phyloP scores from a whole-genome alignment of 192 early-diverging fungal genomes.

The Cetraspora pellucida region DNA sequence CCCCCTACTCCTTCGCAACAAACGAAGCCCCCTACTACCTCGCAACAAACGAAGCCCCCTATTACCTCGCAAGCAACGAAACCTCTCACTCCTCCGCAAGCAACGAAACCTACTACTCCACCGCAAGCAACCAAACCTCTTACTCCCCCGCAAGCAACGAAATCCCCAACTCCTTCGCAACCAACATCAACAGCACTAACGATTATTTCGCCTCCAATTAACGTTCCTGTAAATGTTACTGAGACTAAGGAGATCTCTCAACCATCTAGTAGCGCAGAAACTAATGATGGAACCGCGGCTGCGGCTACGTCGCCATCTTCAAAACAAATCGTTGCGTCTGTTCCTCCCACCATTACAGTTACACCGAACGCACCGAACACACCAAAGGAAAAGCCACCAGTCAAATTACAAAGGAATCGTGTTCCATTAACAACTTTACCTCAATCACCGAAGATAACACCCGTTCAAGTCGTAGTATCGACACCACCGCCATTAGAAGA shows the following conservation, averaged over 20 bases:
- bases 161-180: neutral
- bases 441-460: neutral
- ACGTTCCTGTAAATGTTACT: neutral
- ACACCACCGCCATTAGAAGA: neutral
- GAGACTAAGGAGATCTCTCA: neutral
- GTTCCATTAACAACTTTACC: neutral
- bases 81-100: neutral
- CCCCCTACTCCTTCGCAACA: neutral
- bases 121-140: too few species aligned
- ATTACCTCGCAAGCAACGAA: too few species aligned
- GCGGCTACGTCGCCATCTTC: neutral
- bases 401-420: constrained; percentile 3
- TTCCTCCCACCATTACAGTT: neutral
- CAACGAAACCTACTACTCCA: neutral
- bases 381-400: neutral
- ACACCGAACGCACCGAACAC: neutral
- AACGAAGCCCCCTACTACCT: neutral
- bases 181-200: neutral
- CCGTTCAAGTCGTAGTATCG: neutral
- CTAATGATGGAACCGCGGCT: neutral
- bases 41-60: too few species aligned
- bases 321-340: neutral
- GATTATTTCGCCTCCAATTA: neutral
- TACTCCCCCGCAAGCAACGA: neutral
- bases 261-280: neutral